Evolutionary conservation across 2,329 filamentous ascomycete species (phyloP).

Genomic region (Sporothrix protearum): DNA sequence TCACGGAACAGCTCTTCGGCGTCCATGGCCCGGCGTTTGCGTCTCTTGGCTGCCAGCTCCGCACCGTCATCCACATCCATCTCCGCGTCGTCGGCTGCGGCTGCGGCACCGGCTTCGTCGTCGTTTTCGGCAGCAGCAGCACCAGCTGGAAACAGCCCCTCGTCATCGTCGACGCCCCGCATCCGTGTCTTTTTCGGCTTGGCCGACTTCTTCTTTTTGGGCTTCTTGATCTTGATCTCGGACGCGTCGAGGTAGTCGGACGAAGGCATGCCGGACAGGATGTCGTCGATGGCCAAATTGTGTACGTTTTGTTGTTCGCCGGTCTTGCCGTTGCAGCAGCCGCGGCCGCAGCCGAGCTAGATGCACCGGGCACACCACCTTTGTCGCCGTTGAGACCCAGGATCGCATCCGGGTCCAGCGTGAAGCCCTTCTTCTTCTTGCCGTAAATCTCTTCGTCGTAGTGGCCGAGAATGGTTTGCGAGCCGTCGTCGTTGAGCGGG

Average conservation of each 20-base stretch:
- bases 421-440: constrained; percentile 85
- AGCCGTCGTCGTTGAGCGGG: constrained; percentile 61
- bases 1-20: constrained; percentile 56
- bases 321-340: neutral
- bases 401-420: constrained; percentile 72
- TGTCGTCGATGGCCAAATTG: constrained; percentile 68
- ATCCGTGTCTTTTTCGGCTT: constrained; percentile 71
- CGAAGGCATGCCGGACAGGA: constrained; percentile 60
- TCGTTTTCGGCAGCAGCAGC: constrained; percentile 26
- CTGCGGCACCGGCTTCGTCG: constrained; percentile 36
- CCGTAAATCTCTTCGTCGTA: constrained; percentile 95
- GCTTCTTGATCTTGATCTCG: constrained; percentile 89
- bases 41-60: constrained; percentile 41
- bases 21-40: constrained; percentile 62
- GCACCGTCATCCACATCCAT: constrained; percentile 77
- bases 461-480: constrained; percentile 71
- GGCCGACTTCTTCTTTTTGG: constrained; percentile 76
- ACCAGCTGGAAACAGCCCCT: constrained; percentile 49
- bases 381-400: constrained; percentile 62
- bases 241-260: constrained; percentile 88
- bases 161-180: constrained; percentile 60
- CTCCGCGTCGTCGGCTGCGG: constrained; percentile 29
- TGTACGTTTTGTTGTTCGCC: constrained; percentile 67
- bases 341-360: neutral
- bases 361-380: constrained; percentile 27